Percentiles rank a stretch among this genome's conserved stretches.
These are phyloP conservation scores for Phialophora tarda DNA, from an alignment of 2,329 filamentous ascomycete genomes.

Conservation along the genomic window DNA sequence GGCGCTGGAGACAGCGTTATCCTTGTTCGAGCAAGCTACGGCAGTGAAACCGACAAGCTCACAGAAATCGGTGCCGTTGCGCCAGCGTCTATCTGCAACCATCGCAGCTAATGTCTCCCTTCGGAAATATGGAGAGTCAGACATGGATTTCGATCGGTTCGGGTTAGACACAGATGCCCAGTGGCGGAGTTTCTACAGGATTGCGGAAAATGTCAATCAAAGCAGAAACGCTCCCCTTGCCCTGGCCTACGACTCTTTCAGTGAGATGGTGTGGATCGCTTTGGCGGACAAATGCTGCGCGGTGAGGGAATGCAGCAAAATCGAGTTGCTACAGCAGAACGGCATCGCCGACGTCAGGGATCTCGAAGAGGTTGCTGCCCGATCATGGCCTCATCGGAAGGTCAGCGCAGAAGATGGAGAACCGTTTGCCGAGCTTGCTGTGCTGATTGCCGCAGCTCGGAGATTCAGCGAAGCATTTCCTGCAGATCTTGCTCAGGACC, in stretches of 20 bases:
- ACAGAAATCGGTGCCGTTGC: constrained; percentile 50
- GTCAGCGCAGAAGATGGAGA: constrained; percentile 56
- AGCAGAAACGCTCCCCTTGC: constrained; percentile 81
- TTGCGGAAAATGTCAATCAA: constrained; percentile 84
- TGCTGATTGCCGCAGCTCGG: constrained; percentile 71
- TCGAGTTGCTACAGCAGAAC: constrained; percentile 79
- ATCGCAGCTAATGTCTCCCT: constrained; percentile 53
- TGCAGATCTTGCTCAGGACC: constrained; percentile 70
- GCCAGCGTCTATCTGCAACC: constrained; percentile 41
- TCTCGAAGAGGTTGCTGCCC: constrained; percentile 42
- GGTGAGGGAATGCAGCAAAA: constrained; percentile 76
- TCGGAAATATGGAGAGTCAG: constrained; percentile 78
- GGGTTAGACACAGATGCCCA: constrained; percentile 75
- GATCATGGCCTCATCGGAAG: constrained; percentile 53
- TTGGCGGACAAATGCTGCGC: constrained; percentile 81
- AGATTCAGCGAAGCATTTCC: constrained; percentile 74
- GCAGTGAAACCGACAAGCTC: constrained; percentile 30
- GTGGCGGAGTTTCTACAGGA: constrained; percentile 87
- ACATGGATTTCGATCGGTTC: constrained; percentile 77
- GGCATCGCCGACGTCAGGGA: constrained; percentile 48
- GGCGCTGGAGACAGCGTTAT: constrained; percentile 81
- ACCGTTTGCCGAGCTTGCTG: constrained; percentile 59
- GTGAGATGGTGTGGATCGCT: constrained; percentile 80
- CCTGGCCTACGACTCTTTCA: constrained; percentile 72
- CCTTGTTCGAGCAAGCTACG: constrained; percentile 75